Percentiles rank a stretch among this genome's conserved stretches.
Evolutionary conservation across 2,329 filamentous ascomycete genomes (phyloP).

Genomic region (Clonostachys chloroleuca): DNA sequence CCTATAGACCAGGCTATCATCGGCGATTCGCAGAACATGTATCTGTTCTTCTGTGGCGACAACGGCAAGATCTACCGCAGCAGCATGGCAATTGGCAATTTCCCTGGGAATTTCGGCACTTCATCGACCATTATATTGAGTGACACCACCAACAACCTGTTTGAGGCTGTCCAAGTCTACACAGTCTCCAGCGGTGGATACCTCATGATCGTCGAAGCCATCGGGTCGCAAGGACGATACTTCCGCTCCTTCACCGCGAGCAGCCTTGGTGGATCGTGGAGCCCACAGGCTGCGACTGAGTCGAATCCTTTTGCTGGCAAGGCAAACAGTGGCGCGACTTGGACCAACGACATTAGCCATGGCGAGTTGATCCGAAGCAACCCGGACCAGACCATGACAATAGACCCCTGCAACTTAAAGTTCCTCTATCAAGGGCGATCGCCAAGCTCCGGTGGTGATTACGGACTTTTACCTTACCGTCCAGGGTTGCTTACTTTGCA

Average conservation of each 20-base stretch:
- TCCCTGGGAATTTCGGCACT: slow-evolving; percentile 56
- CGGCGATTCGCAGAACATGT: slow-evolving; percentile 56
- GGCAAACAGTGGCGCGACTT: slow-evolving; percentile 58
- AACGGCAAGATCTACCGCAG: slow-evolving; percentile 63
- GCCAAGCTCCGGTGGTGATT: slow-evolving; percentile 35
- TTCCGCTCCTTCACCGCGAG: slow-evolving; percentile 64
- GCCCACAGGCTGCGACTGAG: slow-evolving; percentile 50
- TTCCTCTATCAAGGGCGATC: slow-evolving; percentile 56
- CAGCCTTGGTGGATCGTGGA: slow-evolving; percentile 53
- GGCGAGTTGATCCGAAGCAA: slow-evolving; percentile 55
- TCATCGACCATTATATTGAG: slow-evolving; percentile 42
- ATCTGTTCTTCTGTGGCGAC: slow-evolving; percentile 64
- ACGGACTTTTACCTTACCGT: slow-evolving; percentile 46
- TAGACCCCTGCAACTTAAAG: slow-evolving; percentile 62
- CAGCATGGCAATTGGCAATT: slow-evolving; percentile 57
- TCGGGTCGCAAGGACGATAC: slow-evolving; percentile 52
- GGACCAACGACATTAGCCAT: slow-evolving; percentile 65
- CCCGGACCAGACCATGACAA: slow-evolving; percentile 56
- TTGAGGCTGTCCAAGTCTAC: slow-evolving; percentile 66
- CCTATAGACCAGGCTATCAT: slow-evolving; percentile 62
- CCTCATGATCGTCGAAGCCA: slow-evolving; percentile 65
- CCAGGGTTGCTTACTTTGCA: slow-evolving; percentile 46
- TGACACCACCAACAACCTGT: slow-evolving; percentile 52
- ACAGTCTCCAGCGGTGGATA: slow-evolving; percentile 51
- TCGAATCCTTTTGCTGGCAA: slow-evolving; percentile 59